Conservation (phyloP, 805 yeast species). For the Kodamaea sagamina region DNA sequence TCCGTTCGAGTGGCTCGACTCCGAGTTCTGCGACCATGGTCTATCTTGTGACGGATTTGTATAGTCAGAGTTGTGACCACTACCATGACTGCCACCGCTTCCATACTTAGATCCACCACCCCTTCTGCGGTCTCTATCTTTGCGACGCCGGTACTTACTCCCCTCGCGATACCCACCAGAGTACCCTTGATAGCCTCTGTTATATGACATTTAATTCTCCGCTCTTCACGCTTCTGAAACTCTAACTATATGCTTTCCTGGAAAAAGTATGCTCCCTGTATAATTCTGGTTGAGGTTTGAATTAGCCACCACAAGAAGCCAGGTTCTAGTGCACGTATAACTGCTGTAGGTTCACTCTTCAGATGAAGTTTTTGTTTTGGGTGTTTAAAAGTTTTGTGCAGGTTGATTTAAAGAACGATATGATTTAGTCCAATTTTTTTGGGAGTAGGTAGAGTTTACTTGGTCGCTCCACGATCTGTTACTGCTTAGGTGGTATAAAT, state of each 20-base stretch:
- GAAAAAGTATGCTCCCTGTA: background rate
- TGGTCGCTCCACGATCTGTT: too few species aligned
- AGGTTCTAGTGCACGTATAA: too few species aligned
- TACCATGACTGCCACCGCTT: background rate
- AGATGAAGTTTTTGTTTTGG: constrained; percentile 3
- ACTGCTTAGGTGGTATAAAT: too few species aligned
- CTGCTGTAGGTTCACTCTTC: background rate
- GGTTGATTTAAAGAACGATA: background rate
- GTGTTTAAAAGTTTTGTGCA: constrained; percentile 1
- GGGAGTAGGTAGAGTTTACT: too few species aligned
- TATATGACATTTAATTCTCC: background rate
- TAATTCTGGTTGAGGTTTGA: background rate
- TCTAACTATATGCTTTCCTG: background rate
- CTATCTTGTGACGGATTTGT: constrained; percentile 3
- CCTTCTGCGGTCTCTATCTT: background rate
- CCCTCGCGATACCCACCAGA: background rate
- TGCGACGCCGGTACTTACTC: constrained; percentile 1
- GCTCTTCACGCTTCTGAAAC: background rate
- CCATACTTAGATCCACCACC: background rate
- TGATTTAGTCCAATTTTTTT: too few species aligned
- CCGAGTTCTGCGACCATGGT: constrained; percentile 2
- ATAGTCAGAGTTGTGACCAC: background rate
- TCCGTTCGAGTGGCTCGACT: background rate
- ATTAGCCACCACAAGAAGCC: background rate
- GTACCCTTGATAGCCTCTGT: constrained; percentile 4